Conservation (phyloP, 2,329 filamentous ascomycete genomes). For the Diaporthe citriasiana region DNA sequence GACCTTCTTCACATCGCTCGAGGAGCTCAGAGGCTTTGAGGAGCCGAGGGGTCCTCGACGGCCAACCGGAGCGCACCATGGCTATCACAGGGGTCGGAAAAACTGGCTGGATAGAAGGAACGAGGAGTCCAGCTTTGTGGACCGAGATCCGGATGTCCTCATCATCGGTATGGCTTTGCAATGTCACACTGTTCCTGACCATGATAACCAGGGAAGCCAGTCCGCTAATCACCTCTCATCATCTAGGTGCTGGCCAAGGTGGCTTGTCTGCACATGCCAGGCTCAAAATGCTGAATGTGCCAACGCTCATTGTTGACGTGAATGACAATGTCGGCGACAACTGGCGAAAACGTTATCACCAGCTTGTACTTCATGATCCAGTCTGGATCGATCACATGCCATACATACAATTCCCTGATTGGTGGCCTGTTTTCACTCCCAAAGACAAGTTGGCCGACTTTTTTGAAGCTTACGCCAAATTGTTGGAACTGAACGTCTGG, state of each 20-base stretch:
- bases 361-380: conserved; percentile 73
- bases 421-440: conserved; percentile 76
- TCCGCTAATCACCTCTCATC: conserved; percentile 22
- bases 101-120: conserved; percentile 71
- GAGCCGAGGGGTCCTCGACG: conserved; percentile 63
- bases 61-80: conserved; percentile 70
- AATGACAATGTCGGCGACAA: conserved; percentile 69
- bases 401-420: conserved; percentile 71
- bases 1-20: conserved; percentile 72
- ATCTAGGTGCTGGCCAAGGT: conserved; percentile 66
- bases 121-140: conserved; percentile 61
- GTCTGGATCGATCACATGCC: conserved; percentile 72
- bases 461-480: conserved; percentile 72
- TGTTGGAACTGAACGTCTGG: conserved; percentile 77
- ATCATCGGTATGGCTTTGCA: conserved; percentile 61
- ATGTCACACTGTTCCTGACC: no score
- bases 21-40: conserved; percentile 67
- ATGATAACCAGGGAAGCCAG: accelerated
- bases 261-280: conserved; percentile 67
- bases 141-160: conserved; percentile 65
- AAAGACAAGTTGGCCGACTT: conserved; percentile 77
- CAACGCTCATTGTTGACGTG: conserved; percentile 66
- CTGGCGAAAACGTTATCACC: conserved; percentile 71
- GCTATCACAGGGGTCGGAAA: conserved; percentile 62
- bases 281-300: conserved; percentile 67